Percentiles rank a stretch among this genome's conserved stretches.
Conservation (phyloP, 208 protist species). For the Kentomonas sorsogonicus region DNA sequence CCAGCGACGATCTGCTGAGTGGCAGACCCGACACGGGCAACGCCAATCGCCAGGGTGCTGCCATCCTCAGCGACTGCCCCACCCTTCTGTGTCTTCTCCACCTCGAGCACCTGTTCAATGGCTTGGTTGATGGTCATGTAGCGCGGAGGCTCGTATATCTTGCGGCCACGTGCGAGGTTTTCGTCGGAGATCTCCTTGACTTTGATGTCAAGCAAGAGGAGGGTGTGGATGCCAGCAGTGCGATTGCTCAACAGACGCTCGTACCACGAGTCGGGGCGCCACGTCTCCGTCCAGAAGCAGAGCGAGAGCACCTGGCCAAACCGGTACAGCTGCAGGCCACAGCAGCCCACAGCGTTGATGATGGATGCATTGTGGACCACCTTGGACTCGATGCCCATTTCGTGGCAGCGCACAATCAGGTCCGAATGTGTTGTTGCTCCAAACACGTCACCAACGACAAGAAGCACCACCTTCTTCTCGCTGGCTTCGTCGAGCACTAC, state of each 20-base stretch:
- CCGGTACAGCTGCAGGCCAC: slow-evolving; percentile 98
- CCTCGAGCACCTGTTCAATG: slow-evolving; percentile 93
- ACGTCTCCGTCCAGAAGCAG: slow-evolving; percentile 97
- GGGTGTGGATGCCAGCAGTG: slow-evolving; percentile 93
- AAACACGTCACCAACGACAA: slow-evolving; percentile 99
- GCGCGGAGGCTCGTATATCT: slow-evolving; percentile 96
- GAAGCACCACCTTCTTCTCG: slow-evolving; percentile 91
- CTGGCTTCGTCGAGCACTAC: slow-evolving; percentile 88
- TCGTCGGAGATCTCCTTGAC: slow-evolving; percentile 97
- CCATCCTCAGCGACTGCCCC: slow-evolving; percentile 71
- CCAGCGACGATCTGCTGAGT: slow-evolving; percentile 93
- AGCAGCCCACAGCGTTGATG: slow-evolving; percentile 98
- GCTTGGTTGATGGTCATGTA: slow-evolving; percentile 98
- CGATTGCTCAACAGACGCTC: slow-evolving; percentile 92
- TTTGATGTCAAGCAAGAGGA: slow-evolving; percentile 99
- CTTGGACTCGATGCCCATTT: slow-evolving; percentile 72
- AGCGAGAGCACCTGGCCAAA: slow-evolving; percentile 98
- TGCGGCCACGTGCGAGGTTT: slow-evolving; percentile 92
- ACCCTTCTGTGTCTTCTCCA: slow-evolving; percentile 80
- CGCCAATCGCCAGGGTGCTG: slow-evolving; percentile 87
- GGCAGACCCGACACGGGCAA: slow-evolving; percentile 94
- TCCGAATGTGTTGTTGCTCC: slow-evolving; percentile 99
- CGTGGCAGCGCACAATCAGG: slow-evolving; percentile 93
- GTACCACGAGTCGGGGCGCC: slow-evolving; percentile 97
- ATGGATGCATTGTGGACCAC: slow-evolving; percentile 99